These are phyloP conservation scores for Fusarium kyushuense DNA, from an alignment of 2,329 filamentous ascomycete genomes.

Conservation along the genomic window DNA sequence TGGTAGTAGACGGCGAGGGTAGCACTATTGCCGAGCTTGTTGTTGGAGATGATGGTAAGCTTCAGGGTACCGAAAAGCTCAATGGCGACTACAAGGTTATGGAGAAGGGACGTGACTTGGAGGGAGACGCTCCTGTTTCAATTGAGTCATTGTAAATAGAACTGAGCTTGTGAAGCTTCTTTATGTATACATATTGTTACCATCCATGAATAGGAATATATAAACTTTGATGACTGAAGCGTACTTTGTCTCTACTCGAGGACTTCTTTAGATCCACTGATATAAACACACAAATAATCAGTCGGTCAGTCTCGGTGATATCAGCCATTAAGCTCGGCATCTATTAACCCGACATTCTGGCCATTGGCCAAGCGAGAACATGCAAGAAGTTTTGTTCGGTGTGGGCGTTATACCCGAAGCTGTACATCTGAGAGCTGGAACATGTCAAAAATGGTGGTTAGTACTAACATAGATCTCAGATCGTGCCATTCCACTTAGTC, in stretches of 20 bases:
- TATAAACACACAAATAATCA: too few relatives aligned
- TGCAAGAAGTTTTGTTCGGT: background rate
- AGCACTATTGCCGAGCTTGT: conserved; percentile 56
- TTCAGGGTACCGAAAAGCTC: conserved; percentile 56
- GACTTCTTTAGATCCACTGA: background rate
- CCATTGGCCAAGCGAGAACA: background rate
- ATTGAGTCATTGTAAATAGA: conserved; percentile 42
- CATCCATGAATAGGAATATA: background rate
- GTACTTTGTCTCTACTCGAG: background rate
- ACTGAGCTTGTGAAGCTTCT: background rate
- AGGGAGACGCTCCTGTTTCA: conserved; percentile 45
- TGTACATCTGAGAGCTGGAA: background rate
- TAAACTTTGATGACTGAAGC: too few relatives aligned
- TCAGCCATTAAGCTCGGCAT: background rate
- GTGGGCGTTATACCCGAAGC: background rate
- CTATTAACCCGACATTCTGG: background rate
- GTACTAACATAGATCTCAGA: background rate
- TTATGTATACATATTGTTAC: background rate
- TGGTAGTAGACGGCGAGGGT: conserved; percentile 59
- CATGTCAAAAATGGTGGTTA: background rate
- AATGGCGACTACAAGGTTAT: conserved; percentile 52
- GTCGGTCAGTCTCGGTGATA: too few relatives aligned
- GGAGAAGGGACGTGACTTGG: conserved; percentile 42
- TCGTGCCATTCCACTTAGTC: background rate
- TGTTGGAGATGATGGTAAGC: conserved; percentile 55